Percentiles rank a stretch among this genome's conserved stretches.
Conservation (phyloP, 2,329 filamentous ascomycete genomes). For the Thielaviopsis ethacetica region DNA sequence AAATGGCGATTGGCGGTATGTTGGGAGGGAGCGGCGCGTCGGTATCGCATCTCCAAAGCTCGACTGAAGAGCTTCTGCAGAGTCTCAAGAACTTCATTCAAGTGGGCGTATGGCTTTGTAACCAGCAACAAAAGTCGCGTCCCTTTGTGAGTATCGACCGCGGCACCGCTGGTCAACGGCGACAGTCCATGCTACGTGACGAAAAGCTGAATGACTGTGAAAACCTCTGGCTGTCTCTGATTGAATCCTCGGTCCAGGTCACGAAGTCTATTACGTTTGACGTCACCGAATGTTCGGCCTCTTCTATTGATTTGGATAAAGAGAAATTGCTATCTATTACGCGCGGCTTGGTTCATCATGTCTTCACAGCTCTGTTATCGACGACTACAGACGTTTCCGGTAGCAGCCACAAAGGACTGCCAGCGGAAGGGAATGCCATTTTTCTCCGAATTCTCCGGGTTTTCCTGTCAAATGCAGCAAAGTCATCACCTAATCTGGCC, state of each 20-base stretch:
- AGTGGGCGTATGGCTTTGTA: conserved; percentile 91
- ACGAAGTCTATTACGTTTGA: conserved; percentile 19
- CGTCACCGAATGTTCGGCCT: conserved; percentile 14
- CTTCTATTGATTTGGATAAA: conserved; percentile 27
- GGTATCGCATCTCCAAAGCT: conserved; percentile 37
- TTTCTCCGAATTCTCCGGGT: conserved; percentile 81
- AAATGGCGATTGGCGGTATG: conserved; percentile 61
- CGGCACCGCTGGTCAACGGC: neutral
- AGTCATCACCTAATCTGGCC: conserved; percentile 67
- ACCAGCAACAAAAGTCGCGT: conserved; percentile 41
- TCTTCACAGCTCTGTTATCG: conserved; percentile 72
- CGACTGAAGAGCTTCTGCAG: conserved; percentile 56
- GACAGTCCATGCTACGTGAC: conserved; percentile 9
- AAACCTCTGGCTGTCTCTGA: conserved; percentile 41
- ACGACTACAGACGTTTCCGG: conserved; percentile 34
- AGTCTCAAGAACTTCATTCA: conserved; percentile 78
- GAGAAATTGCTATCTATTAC: conserved; percentile 50
- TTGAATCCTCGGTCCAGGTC: conserved; percentile 44
- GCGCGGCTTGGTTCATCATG: conserved; percentile 70
- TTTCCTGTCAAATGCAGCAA: conserved; percentile 70
- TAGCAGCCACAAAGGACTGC: neutral
- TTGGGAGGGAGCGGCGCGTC: conserved; percentile 44
- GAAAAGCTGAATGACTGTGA: conserved; percentile 37
- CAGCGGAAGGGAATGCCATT: conserved; percentile 42
- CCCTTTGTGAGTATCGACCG: neutral